Evolutionary conservation across 2,329 filamentous ascomycete species (phyloP).

Genomic region (Cladosporium sp.): DNA sequence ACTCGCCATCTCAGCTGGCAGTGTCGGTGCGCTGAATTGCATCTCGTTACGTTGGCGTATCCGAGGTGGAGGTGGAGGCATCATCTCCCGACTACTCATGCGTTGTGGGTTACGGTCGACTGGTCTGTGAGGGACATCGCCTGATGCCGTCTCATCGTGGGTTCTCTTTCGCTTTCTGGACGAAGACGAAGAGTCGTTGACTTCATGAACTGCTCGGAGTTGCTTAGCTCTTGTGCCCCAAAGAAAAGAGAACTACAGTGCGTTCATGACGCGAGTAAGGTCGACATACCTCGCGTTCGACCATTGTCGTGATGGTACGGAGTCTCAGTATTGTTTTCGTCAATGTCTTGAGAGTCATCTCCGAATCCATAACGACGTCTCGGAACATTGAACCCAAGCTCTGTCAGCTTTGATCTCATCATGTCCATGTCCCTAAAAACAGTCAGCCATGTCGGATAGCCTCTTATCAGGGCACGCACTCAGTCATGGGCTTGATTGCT

Average conservation of each 20-base stretch:
- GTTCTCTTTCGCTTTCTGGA: slow-evolving; percentile 34
- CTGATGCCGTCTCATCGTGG: slow-evolving; percentile 26
- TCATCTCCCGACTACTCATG: slow-evolving; percentile 35
- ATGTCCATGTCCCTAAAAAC: slow-evolving; percentile 32
- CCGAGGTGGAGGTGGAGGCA: slow-evolving; percentile 39
- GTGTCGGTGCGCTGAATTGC: neutral
- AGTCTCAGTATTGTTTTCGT: neutral
- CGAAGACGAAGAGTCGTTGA: slow-evolving; percentile 26
- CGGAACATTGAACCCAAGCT: slow-evolving; percentile 35
- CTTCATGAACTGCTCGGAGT: neutral
- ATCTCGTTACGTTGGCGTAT: neutral
- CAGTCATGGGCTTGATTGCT: slow-evolving; percentile 36
- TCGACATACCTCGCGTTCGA: neutral
- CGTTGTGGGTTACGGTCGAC: slow-evolving; percentile 6
- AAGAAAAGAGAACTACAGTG: neutral
- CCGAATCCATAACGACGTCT: slow-evolving; percentile 27
- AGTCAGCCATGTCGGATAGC: slow-evolving; percentile 1
- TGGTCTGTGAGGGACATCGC: neutral
- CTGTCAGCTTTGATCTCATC: slow-evolving; percentile 31
- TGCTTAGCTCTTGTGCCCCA: neutral
- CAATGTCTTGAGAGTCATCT: neutral
- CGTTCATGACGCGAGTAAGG: neutral
- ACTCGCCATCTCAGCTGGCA: too few species aligned
- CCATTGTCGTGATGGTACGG: too few species aligned
- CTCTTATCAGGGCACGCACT: slow-evolving; percentile 27